A percentile compares a stretch with the other conserved stretches of the same genome.
phyloP scores from a whole-genome alignment of 352 stramenopile species.

The Aphanomyces cochlioides region DNA sequence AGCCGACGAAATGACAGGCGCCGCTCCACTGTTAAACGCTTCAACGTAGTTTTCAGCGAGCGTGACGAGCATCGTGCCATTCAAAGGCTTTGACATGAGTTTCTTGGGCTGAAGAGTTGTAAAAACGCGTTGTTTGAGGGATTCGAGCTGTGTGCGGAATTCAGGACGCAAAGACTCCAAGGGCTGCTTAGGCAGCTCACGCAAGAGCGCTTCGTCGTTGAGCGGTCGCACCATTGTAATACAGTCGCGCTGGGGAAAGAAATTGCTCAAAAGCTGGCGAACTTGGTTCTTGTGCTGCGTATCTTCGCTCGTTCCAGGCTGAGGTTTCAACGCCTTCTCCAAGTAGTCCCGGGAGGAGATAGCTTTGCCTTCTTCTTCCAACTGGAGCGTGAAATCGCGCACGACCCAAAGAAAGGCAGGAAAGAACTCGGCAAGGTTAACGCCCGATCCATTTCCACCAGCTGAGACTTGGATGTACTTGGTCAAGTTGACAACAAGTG shows the following conservation, averaged over 20 bases:
- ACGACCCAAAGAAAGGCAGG: slow-evolving; percentile 75
- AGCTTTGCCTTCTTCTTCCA: slow-evolving; percentile 53
- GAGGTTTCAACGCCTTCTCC: slow-evolving; percentile 63
- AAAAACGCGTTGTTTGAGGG: slow-evolving; percentile 56
- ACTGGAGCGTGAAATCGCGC: slow-evolving; percentile 65
- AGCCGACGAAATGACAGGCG: slow-evolving; percentile 82
- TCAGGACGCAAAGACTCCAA: slow-evolving; percentile 57
- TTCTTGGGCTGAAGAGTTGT: slow-evolving; percentile 55
- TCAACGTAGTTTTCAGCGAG: slow-evolving; percentile 60
- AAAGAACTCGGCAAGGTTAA: slow-evolving; percentile 57
- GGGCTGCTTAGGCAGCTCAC: slow-evolving; percentile 49
- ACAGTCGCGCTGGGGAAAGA: slow-evolving; percentile 75
- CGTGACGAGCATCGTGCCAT: slow-evolving; percentile 62
- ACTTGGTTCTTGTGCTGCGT: slow-evolving; percentile 61
- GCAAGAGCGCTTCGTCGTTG: slow-evolving; percentile 57
- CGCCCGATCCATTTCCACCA: slow-evolving; percentile 27
- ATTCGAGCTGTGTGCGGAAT: slow-evolving; percentile 60
- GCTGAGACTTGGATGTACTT: slow-evolving; percentile 64
- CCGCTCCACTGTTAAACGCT: slow-evolving; percentile 63
- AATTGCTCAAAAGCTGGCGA: slow-evolving; percentile 50
- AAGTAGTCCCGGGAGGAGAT: slow-evolving; percentile 70
- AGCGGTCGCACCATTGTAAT: slow-evolving; percentile 74
- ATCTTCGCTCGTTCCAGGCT: slow-evolving; percentile 44
- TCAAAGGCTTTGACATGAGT: slow-evolving; percentile 57
- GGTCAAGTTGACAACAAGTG: slow-evolving; percentile 87